Conservation (phyloP, 345 rosid species). For the Euphorbia tirucalli region DNA sequence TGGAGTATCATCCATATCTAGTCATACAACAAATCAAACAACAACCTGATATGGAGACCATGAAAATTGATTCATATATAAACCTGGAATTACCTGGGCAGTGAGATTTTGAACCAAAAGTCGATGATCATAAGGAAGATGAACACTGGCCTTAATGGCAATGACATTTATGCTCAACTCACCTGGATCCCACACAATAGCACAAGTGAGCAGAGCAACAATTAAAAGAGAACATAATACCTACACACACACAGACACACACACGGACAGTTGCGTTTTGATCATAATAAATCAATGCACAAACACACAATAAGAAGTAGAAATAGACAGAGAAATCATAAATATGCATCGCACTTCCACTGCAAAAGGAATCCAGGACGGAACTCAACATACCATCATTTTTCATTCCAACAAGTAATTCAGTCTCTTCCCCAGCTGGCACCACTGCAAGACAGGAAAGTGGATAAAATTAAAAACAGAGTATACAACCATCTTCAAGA, state of each 20-base stretch:
- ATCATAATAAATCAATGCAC: neutral
- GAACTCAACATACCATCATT: conserved; percentile 62
- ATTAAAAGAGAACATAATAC: conserved; percentile 2
- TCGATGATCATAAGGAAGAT: conserved; percentile 71
- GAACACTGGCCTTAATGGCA: conserved; percentile 75
- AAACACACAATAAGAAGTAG: neutral
- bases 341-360: neutral
- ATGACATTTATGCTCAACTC: conserved; percentile 55
- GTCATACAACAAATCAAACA: neutral
- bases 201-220: conserved; percentile 12
- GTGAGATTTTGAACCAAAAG: conserved; percentile 82
- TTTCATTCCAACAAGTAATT: conserved; percentile 78
- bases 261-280: too few relatives aligned
- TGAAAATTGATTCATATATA: neutral
- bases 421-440: conserved; percentile 74
- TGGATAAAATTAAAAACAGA: conserved; percentile 8
- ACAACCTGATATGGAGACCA: conserved; percentile 6
- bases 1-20: neutral
- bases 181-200: conserved; percentile 41
- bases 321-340: neutral
- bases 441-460: conserved; percentile 47
- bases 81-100: conserved; percentile 53
- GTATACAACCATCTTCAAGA: neutral
- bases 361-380: conserved; percentile 2
- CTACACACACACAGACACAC: too few relatives aligned